Evolutionary conservation across 2,329 filamentous ascomycete species (phyloP).

Genomic region (Bertia moriformis): DNA sequence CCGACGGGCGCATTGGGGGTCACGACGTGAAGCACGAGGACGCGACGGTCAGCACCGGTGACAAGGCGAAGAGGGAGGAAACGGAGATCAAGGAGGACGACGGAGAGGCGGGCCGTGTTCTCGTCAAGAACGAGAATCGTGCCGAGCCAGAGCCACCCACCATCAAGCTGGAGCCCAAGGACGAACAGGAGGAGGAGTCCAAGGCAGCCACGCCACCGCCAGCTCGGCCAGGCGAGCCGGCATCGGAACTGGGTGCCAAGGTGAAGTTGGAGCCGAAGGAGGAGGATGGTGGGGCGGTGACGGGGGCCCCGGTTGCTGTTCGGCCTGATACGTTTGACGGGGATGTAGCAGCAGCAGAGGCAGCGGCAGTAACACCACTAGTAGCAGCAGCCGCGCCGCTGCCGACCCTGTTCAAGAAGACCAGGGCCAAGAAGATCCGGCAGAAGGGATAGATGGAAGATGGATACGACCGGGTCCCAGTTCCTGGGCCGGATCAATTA

Average conservation of each 20-base stretch:
- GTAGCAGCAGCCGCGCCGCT: constrained; percentile 11
- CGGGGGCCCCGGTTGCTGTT: constrained; percentile 4
- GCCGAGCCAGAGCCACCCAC: constrained; percentile 6
- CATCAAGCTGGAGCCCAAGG: constrained; percentile 13
- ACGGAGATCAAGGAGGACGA: constrained; percentile 12
- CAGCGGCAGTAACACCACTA: constrained; percentile 7
- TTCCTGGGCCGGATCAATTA: no score
- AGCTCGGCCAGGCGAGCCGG: constrained; percentile 10
- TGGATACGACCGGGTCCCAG: no score
- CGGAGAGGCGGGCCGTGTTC: constrained; percentile 12
- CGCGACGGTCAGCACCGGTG: not conserved
- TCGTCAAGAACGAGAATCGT: constrained; percentile 5
- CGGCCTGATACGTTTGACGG: constrained; percentile 2
- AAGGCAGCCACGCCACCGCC: no score
- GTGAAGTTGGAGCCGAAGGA: constrained; percentile 6
- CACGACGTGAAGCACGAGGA: not conserved
- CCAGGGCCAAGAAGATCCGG: constrained; percentile 53
- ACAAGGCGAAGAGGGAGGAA: constrained; percentile 9
- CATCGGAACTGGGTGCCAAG: constrained; percentile 11
- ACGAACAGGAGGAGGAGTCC: constrained; percentile 7
- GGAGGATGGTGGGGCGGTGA: constrained; percentile 3
- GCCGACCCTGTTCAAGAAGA: constrained; percentile 66
- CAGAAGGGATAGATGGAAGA: no score
- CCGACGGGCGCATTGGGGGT: not conserved
- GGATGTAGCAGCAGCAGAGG: constrained; percentile 6